Evolutionary conservation across 192 early-diverging fungal species (phyloP).

Genomic region (Backusella australiensis): DNA sequence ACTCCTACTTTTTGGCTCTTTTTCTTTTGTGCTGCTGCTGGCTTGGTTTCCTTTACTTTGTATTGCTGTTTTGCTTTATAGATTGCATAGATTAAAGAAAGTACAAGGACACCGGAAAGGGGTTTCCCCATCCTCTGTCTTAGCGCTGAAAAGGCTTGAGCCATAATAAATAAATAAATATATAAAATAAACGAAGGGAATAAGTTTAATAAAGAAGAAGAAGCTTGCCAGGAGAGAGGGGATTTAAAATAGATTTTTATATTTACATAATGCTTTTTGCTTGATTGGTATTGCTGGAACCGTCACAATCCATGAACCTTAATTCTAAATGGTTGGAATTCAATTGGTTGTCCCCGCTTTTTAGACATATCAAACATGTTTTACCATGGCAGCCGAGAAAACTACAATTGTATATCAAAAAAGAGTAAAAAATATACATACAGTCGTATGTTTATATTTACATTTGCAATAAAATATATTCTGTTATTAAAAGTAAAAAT

Average conservation of each 20-base stretch:
- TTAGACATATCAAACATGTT: not conserved
- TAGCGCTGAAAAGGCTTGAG: constrained; percentile 10
- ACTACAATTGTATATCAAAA: too few relatives aligned
- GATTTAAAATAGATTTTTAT: not conserved
- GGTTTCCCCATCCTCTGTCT: not conserved
- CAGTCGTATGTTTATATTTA: too few relatives aligned
- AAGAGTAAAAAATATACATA: too few relatives aligned
- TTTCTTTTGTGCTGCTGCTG: not conserved
- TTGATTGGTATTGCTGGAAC: not conserved
- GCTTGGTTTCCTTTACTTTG: not conserved
- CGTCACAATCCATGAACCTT: not conserved
- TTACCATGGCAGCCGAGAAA: too few relatives aligned
- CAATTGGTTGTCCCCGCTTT: constrained; percentile 3
- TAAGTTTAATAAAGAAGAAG: not conserved
- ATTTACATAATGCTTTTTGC: not conserved
- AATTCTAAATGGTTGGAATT: not conserved
- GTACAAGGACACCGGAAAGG: not conserved
- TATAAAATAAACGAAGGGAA: not conserved
- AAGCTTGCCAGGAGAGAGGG: not conserved
- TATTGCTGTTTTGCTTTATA: constrained; percentile 8
- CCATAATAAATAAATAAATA: constrained; percentile 18
- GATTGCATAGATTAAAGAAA: constrained; percentile 14
- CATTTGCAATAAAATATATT: too few relatives aligned
- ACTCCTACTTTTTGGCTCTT: constrained; percentile 45
- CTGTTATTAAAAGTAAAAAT: too few relatives aligned